Conservation (phyloP, 2,329 filamentous ascomycete genomes). For the Aspergillus glaucus region DNA sequence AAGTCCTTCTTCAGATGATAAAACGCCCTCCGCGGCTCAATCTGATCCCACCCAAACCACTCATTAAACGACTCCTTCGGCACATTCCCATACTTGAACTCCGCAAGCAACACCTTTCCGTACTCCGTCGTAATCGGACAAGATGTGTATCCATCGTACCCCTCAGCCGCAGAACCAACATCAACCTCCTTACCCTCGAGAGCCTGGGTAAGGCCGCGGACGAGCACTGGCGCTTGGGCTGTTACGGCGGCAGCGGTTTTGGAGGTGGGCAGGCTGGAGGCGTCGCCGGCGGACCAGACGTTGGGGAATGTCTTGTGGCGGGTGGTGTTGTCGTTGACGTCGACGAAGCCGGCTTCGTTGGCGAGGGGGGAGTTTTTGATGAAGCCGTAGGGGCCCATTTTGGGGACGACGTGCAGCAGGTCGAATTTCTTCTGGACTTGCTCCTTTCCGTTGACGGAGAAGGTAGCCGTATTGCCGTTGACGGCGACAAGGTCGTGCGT, state of each 20-base stretch:
- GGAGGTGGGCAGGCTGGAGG: conserved; percentile 53
- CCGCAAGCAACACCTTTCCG: conserved; percentile 57
- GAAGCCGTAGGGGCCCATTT: conserved; percentile 53
- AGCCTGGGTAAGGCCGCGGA: conserved; percentile 42
- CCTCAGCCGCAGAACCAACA: conserved; percentile 10
- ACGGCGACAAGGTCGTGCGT: conserved; percentile 51
- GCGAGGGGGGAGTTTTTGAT: conserved; percentile 50
- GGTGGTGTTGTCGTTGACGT: conserved; percentile 49
- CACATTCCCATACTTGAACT: conserved; percentile 59
- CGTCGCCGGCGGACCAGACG: conserved; percentile 55
- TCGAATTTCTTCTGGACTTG: conserved; percentile 47
- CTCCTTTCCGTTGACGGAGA: conserved; percentile 41
- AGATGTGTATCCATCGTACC: conserved; percentile 52
- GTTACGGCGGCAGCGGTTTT: conserved; percentile 53
- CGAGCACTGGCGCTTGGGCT: conserved; percentile 46
- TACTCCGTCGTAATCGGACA: conserved; percentile 53
- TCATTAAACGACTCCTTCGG: conserved; percentile 58
- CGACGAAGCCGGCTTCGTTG: conserved; percentile 53
- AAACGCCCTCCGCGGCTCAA: conserved; percentile 49
- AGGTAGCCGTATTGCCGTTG: conserved; percentile 49
- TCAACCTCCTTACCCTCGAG: conserved; percentile 43
- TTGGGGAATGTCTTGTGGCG: conserved; percentile 51
- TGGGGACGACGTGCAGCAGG: conserved; percentile 52
- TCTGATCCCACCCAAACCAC: conserved; percentile 53
- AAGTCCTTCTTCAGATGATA: conserved; percentile 62